Evolutionary conservation across 306 rosid genomes (phyloP).

Genomic region (Citrullus mucosospermus): DNA sequence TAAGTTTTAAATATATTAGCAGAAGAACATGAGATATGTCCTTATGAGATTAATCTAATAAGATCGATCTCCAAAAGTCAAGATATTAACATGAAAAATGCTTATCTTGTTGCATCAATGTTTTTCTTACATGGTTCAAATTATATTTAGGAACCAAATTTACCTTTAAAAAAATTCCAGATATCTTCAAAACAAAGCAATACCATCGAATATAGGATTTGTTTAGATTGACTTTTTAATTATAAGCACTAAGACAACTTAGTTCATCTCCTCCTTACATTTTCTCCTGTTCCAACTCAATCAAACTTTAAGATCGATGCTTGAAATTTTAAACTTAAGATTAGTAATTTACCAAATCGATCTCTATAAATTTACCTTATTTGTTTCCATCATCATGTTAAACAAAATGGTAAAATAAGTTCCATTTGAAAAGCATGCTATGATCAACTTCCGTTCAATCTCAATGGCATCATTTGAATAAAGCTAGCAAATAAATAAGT

Average conservation of each 20-base stretch:
- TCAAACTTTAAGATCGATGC: not conserved
- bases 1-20: not conserved
- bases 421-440: not conserved
- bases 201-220: not conserved
- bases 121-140: not conserved
- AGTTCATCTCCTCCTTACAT: too few relatives aligned
- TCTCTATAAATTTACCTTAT: too few relatives aligned
- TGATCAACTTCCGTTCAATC: not conserved
- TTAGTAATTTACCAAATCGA: too few relatives aligned
- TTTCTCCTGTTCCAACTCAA: too few relatives aligned
- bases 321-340: not conserved
- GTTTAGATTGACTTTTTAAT: too few relatives aligned
- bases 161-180: not conserved
- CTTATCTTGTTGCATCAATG: not conserved
- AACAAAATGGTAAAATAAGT: not conserved
- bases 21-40: not conserved
- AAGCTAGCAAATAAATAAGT: too few relatives aligned
- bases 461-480: too few relatives aligned
- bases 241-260: too few relatives aligned
- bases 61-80: not conserved
- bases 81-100: not conserved
- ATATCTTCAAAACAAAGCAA: not conserved
- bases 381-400: not conserved
- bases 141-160: not conserved
- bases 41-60: not conserved